Evolutionary conservation across 2,329 filamentous ascomycete genomes (phyloP).

Genomic region (Botrytis squamosa): DNA sequence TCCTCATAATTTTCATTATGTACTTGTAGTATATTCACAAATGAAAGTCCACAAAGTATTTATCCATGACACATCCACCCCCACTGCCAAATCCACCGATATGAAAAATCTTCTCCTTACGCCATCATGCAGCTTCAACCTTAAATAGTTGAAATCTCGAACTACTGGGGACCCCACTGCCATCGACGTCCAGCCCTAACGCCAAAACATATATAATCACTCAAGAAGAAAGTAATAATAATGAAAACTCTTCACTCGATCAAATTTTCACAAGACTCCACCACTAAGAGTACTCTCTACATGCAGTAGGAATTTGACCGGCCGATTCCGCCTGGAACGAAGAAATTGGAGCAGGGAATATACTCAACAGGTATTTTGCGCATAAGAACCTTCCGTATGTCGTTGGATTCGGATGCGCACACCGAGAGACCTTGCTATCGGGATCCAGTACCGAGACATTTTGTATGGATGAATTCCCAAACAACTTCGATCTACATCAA

Average conservation of each 20-base stretch:
- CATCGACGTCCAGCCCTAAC: not conserved
- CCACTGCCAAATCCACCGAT: not conserved
- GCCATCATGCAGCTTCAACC: conserved; percentile 6
- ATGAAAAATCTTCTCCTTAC: conserved; percentile 4
- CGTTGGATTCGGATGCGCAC: not conserved
- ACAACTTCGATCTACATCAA: not conserved
- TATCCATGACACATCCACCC: conserved; percentile 2
- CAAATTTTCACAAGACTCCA: not conserved
- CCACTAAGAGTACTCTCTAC: not conserved
- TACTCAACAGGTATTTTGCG: not conserved
- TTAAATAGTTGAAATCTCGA: not conserved
- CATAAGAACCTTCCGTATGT: not conserved
- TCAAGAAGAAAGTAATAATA: not conserved
- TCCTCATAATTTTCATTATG: not conserved
- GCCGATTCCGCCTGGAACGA: not conserved
- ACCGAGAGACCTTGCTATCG: conserved; percentile 7
- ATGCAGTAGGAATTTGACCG: not conserved
- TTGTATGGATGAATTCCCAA: not conserved
- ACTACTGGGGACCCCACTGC: not conserved
- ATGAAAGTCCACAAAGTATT: not conserved
- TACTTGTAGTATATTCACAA: not conserved
- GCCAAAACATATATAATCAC: not conserved
- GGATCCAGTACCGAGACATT: conserved; percentile 3
- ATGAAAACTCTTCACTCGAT: conserved; percentile 1
- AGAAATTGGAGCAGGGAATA: not conserved